Base-by-base conservation (phyloP, 352 stramenopile species). In the Achlya hypogyna region DNA sequence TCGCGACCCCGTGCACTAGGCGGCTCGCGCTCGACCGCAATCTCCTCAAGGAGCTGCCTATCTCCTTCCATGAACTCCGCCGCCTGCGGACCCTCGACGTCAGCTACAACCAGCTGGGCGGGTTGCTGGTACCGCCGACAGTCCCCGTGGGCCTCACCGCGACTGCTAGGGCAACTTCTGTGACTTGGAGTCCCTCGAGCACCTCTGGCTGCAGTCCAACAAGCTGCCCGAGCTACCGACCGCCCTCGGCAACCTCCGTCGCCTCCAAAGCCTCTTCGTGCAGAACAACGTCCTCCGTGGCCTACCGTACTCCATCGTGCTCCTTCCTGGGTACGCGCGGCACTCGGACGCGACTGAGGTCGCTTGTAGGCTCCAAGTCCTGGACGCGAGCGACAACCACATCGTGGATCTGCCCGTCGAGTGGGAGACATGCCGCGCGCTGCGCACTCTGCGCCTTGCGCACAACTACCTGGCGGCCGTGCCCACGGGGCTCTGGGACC, bases 321-420 rank as follows among this genome's bases (percentile, higher is more conserved):
- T 49, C 22, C n/a, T 64, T 25, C 54, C 54, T 25, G 31, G 25
- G 54, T 64, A 42, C 6, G 14, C 34, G 34, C 34, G 6, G 34
- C 14, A 6, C 14, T 42, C 14, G 34, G 34, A 6, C 23, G 4
- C 23, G 5, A 1, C 18, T 35, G 6, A n/a, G 23, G 25, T 6
- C 23, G 51, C n/a, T n/a, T 4, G 31, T 38, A 64, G 54, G 54
- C 22, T 64, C 20, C 6, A 45, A n/a, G 35, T 31, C 9, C 32
- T 64, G 20, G 54, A 64, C 34, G 32, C 54, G 32, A 64, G 54
- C 54, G 54, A 64, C 54, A 64, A 64, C 54, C 45, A 64, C 12
- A 35, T 64, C 32, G 20, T 22, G 20, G 27, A 31, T 22, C 23
- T 64, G 6, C 54, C 54, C 4, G 34, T 51, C 3, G 54, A 64